Conservation (phyloP, 2,329 filamentous ascomycete species). For the Arthrobotrys entomopaga region DNA sequence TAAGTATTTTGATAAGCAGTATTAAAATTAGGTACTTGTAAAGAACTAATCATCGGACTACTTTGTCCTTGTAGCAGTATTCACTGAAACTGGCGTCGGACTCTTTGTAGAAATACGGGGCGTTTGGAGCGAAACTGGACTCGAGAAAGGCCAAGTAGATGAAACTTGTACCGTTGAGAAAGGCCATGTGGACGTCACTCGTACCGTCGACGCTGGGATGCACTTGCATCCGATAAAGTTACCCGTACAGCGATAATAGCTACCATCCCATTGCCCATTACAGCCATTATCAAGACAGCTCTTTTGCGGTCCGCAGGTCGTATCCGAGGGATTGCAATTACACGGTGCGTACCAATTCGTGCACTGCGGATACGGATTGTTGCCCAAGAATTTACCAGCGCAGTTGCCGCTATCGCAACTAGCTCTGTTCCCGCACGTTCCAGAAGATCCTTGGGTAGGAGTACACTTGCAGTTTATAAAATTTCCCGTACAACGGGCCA, state of each 20-base stretch:
- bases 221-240: conserved; percentile 6
- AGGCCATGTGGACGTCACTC: no score
- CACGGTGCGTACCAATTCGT: conserved; percentile 15
- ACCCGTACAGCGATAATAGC: background rate
- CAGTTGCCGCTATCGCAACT: background rate
- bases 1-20: no score
- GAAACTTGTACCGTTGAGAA: no score
- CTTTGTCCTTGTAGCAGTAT: no score
- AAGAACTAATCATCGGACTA: no score
- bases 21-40: no score
- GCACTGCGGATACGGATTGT: background rate
- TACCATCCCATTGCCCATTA: conserved; percentile 8
- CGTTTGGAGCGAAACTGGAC: no score
- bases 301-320: conserved; percentile 8
- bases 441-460: background rate
- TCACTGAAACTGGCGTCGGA: no score
- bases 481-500: conserved; percentile 24
- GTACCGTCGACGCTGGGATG: no score
- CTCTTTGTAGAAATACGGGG: no score
- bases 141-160: no score
- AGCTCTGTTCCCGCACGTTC: conserved; percentile 1
- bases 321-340: conserved; percentile 13
- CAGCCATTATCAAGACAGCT: conserved; percentile 11
- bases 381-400: background rate
- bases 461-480: conserved; percentile 16